Evolutionary conservation across 208 protist genomes (phyloP), one percentile per base, ranked within the genome.

Genomic region (Tritrichomonas musculus): DNA sequence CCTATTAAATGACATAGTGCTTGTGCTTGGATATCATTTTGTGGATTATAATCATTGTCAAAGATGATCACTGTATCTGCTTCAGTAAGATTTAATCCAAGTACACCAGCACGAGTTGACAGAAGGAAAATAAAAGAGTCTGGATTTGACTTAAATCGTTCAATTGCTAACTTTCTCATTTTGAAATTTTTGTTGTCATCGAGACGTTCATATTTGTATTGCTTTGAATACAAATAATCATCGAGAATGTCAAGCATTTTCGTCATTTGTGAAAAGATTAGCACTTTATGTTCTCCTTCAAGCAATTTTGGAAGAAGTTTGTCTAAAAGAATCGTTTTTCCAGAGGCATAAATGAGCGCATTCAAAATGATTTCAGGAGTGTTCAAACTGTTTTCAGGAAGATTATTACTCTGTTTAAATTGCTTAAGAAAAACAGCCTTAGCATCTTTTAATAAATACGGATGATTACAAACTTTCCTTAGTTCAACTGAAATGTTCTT

Each of bases 251-350:
- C 95, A 17, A 96, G 92, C 72, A 96, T 80, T 80, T 94, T 53
- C 53, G 95, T 94, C 95, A 99, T 98, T 94, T 99, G 98, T 14
- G 97, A 98, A 95, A 99, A 99, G 60, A 99, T 98, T 49, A 99
- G 96, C 4, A 99, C 98, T 92, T 98, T 97, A 92, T 97, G 97
- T n/a, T 97, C 96, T 88, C 96, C 47, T 20, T 30, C 55, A 88
- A 96, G 94, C 13, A 98, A 93, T 55, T 93, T 93, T n/a, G 92
- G 33, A 0, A 96, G 94, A 27, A 96, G 73, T 93, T 95, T 94
- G 69, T 96, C 95, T 11, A 96, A 50, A 25, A 93, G 27, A 33
- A 65, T 41, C 57, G 92, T 49, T 92, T 94, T 95, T 64, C 93
- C 94, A 13, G 41, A 57, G 0, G 41, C 41, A 20, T 75, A 36